Conservation (phyloP, 768 basidiomycete genomes). For the Lentinula sp. region DNA sequence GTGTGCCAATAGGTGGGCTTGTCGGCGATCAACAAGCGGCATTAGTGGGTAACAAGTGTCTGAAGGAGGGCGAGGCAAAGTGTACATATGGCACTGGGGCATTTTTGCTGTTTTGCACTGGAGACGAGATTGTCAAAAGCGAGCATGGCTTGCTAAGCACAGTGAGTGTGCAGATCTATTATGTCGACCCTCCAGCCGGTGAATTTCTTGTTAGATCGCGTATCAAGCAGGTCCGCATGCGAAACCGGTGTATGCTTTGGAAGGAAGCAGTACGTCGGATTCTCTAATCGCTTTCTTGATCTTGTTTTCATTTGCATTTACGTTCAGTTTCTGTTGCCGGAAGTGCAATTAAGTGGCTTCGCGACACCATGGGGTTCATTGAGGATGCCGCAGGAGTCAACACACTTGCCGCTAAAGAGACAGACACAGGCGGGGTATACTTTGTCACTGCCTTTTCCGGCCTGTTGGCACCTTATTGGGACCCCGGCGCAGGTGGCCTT, state of each 20-base stretch:
- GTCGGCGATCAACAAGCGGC: conserved; percentile 99
- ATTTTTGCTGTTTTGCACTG: conserved; percentile 94
- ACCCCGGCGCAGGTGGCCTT: conserved; percentile 81
- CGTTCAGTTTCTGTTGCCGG: conserved; percentile 84
- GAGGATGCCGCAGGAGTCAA: conserved; percentile 80
- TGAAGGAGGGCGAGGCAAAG: conserved; percentile 89
- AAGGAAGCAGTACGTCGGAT: conserved; percentile 75
- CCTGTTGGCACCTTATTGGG: conserved; percentile 97
- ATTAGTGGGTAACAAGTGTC: conserved; percentile 92
- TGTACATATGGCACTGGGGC: conserved; percentile 98
- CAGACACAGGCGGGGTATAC: conserved; percentile 83
- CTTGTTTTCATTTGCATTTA: not conserved
- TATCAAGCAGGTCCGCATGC: conserved; percentile 79
- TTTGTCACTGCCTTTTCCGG: conserved; percentile 98
- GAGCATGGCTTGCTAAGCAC: conserved; percentile 86
- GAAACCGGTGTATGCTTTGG: conserved; percentile 87
- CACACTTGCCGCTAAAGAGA: conserved; percentile 67
- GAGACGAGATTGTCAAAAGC: conserved; percentile 79
- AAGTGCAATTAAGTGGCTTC: conserved; percentile 93
- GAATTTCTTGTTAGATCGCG: conserved; percentile 51
- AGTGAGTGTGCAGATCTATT: conserved; percentile 32
- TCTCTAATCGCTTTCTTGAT: not conserved
- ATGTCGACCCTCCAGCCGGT: not conserved
- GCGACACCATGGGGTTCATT: conserved; percentile 87
- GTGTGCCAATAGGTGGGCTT: conserved; percentile 84